Evolutionary conservation across 2,329 filamentous ascomycete genomes (phyloP).

Genomic region (Lasiodiplodia theobromae): DNA sequence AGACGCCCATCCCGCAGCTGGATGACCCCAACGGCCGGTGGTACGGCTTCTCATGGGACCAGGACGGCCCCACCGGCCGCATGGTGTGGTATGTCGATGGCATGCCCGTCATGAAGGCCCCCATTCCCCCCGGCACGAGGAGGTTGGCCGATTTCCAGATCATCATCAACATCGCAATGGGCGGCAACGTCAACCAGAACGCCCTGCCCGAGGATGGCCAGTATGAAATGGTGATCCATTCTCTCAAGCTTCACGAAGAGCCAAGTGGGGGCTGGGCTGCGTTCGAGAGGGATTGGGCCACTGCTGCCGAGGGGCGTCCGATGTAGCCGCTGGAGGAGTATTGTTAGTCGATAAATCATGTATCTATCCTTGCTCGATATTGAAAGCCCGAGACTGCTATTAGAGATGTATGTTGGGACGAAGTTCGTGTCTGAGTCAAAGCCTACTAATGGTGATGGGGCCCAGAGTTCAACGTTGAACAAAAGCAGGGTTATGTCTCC

Average conservation of each 20-base stretch:
- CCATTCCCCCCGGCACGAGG: slow-evolving; percentile 60
- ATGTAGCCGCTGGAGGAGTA: background rate
- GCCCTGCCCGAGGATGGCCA: slow-evolving; percentile 59
- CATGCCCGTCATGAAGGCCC: slow-evolving; percentile 63
- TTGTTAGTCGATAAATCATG: too few relatives aligned
- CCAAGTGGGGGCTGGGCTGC: slow-evolving; percentile 62
- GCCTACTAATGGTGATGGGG: too few relatives aligned
- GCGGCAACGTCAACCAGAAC: slow-evolving; percentile 64
- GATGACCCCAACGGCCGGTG: slow-evolving; percentile 59
- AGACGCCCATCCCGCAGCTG: slow-evolving; percentile 54
- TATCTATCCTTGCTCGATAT: too few relatives aligned
- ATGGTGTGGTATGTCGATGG: slow-evolving; percentile 68
- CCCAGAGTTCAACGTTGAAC: too few relatives aligned
- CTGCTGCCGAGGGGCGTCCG: slow-evolving; percentile 38
- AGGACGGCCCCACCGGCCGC: slow-evolving; percentile 52
- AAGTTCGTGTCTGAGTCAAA: too few relatives aligned
- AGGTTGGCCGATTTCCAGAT: slow-evolving; percentile 64
- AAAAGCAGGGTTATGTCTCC: too few relatives aligned
- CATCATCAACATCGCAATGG: slow-evolving; percentile 68
- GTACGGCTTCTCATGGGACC: slow-evolving; percentile 66
- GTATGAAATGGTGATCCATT: slow-evolving; percentile 65
- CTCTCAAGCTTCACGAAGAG: slow-evolving; percentile 60
- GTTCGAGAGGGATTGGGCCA: slow-evolving; percentile 61
- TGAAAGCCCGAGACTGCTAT: too few relatives aligned
- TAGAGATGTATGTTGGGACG: too few relatives aligned